Evolutionary conservation across 768 basidiomycete genomes (phyloP), one percentile per base, ranked within the genome.

Genomic region (Sporobolomyces pararoseus): DNA sequence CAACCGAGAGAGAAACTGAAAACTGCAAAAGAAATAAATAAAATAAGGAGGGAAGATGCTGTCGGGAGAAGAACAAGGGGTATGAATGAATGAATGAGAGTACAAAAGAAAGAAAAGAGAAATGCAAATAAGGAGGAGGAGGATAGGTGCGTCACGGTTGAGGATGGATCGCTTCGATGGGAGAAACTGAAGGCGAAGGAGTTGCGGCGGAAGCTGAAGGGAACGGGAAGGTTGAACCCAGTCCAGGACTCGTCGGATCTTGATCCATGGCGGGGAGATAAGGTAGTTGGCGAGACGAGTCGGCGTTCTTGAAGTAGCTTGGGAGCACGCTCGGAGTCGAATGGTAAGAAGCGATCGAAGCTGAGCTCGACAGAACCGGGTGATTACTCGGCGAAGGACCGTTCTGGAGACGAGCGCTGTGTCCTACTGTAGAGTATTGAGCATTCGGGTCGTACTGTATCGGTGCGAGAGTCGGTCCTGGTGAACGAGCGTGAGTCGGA

Each of bases 361-460:
- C 69, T 7, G 46, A 60, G 32, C 49, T 54, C 23, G 61, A 23
- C 44, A 34, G 31, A 21, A 25, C 31, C 17, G 44, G 63, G 17
- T 63, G 58, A 13, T 29, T 25, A 27, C 27, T 59, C 34, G 65
- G 50, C 3, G 62, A 51, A 23, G 49, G 65, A 7, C 57, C 46
- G 46, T 50, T 47, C 27, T 21, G 47, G 9, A 51, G 57, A 27
- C 37, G 65, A 39, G 35, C n/a, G 50, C n/a, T n/a, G n/a, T 63
- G 62, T 19, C 62, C 62, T 3, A 50, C 49, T 2, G 51, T 35
- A 2, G 50, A 50, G 35, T 72, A 66, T 44, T 64, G 68, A 32
- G 68, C 49, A 34, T 60, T 61, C 46, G 59, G 68, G 57, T 75
- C 74, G 54, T 72, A 75, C 13, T 62, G 63, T 29, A 75, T 72